These are phyloP conservation scores for Evansstolkia leycettana DNA, from an alignment of 495 filamentous ascomycete genomes.

Conservation along the genomic window DNA sequence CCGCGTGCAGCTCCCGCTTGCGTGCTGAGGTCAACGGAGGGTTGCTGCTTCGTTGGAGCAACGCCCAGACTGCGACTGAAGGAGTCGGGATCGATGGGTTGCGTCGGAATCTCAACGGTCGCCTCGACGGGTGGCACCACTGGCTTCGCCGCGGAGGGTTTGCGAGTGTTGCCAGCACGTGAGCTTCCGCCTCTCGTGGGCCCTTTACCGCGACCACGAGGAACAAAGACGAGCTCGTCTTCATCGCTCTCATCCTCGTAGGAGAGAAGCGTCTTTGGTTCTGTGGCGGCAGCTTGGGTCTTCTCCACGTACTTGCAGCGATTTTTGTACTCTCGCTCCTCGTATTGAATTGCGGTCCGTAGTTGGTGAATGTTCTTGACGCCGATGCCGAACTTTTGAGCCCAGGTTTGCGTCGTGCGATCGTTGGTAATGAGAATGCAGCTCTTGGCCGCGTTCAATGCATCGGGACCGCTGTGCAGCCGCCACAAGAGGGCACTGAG, in stretches of 20 bases:
- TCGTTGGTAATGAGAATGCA: conserved; percentile 51
- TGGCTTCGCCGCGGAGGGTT: conserved; percentile 14
- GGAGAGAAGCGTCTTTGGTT: conserved; percentile 29
- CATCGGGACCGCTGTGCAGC: conserved; percentile 36
- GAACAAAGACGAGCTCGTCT: conserved; percentile 46
- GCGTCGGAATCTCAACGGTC: conserved; percentile 31
- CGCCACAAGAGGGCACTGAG: conserved; percentile 52
- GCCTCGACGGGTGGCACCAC: conserved; percentile 15
- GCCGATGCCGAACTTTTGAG: conserved; percentile 46
- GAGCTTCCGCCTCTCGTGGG: conserved; percentile 26
- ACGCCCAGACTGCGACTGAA: conserved; percentile 34
- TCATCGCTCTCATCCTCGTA: conserved; percentile 44
- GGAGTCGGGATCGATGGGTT: conserved; percentile 44
- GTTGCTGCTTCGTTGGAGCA: conserved; percentile 13
- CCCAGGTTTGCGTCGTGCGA: conserved; percentile 39
- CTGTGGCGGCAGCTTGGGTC: conserved; percentile 11
- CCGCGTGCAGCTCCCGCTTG: conserved; percentile 27
- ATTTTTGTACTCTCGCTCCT: conserved; percentile 48
- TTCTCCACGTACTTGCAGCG: conserved; percentile 38
- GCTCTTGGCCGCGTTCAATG: conserved; percentile 24
- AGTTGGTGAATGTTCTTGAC: conserved; percentile 48
- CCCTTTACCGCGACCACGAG: conserved; percentile 33
- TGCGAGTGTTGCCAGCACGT: conserved; percentile 22
- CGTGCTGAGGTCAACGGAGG: conserved; percentile 24
- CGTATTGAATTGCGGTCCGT: conserved; percentile 43